These are phyloP conservation scores for Metschnikowia kofuensis DNA, from an alignment of 805 yeast genomes.

Conservation along the genomic window DNA sequence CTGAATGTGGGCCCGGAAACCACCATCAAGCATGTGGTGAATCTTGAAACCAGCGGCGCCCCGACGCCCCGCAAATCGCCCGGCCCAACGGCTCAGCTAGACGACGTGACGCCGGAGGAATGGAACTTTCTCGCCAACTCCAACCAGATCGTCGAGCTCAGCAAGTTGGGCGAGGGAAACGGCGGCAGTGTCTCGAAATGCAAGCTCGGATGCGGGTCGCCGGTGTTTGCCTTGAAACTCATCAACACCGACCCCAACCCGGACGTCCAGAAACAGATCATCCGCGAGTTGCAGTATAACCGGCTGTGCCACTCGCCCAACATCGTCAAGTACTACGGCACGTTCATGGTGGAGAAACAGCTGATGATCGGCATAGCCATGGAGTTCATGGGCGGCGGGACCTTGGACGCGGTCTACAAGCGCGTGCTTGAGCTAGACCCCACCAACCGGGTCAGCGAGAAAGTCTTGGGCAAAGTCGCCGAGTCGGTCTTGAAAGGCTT, in stretches of 20 bases:
- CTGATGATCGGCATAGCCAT: conserved; percentile 89
- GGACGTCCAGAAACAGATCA: conserved; percentile 82
- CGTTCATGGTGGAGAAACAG: conserved; percentile 71
- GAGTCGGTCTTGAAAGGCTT: conserved; percentile 82
- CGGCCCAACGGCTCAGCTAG: conserved; percentile 28
- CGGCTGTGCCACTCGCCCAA: conserved; percentile 75
- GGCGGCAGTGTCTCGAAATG: conserved; percentile 91
- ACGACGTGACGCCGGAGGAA: conserved; percentile 63
- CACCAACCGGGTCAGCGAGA: conserved; percentile 89
- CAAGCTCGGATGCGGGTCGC: conserved; percentile 51
- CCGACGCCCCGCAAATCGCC: neutral
- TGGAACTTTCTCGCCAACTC: conserved; percentile 65
- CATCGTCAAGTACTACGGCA: conserved; percentile 91
- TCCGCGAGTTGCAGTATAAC: conserved; percentile 88
- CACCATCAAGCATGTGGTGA: neutral
- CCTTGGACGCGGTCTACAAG: conserved; percentile 87
- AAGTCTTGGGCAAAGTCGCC: conserved; percentile 87
- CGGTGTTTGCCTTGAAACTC: conserved; percentile 79
- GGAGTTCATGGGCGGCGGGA: conserved; percentile 96
- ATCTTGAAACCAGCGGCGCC: neutral
- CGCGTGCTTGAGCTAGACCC: conserved; percentile 57
- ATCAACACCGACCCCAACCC: conserved; percentile 78
- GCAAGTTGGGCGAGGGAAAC: conserved; percentile 86
- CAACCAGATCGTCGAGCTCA: conserved; percentile 64
- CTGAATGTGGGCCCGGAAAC: neutral